Evolutionary conservation across 2,329 filamentous ascomycete genomes (phyloP).

Genomic region (Daldinia sp.): DNA sequence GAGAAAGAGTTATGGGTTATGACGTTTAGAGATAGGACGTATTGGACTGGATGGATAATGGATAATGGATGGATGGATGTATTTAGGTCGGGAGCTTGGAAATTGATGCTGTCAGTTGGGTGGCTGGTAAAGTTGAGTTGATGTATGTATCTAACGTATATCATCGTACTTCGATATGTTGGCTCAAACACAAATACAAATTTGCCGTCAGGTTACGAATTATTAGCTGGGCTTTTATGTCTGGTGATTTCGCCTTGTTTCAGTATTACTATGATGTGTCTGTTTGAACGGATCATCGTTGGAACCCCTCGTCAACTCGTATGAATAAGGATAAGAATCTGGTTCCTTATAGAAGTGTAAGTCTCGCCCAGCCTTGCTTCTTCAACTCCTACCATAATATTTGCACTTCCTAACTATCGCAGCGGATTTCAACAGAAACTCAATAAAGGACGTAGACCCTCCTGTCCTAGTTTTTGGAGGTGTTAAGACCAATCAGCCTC

Average conservation of each 20-base stretch:
- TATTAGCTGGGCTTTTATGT: neutral
- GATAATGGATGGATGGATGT: too few relatives aligned
- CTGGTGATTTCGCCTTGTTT: neutral
- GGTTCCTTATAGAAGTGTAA: neutral
- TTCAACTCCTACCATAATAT: neutral
- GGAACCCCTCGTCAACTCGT: neutral
- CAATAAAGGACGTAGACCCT: neutral
- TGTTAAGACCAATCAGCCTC: neutral
- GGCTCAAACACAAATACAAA: neutral
- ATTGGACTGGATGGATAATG: too few relatives aligned
- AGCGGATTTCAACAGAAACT: neutral
- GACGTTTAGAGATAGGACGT: slow-evolving; percentile 14
- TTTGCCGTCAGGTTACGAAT: neutral
- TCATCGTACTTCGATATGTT: neutral
- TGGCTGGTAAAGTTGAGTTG: neutral
- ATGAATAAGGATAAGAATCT: neutral
- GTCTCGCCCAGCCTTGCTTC: neutral
- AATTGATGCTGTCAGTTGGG: neutral
- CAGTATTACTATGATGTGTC: neutral
- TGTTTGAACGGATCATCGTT: neutral
- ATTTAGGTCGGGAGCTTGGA: neutral
- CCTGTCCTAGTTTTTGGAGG: too few relatives aligned
- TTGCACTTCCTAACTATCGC: neutral
- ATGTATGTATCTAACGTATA: neutral
- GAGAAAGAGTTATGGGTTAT: slow-evolving; percentile 18